A percentile compares a stretch with the other conserved stretches of the same genome.
phyloP scores from a whole-genome alignment of 768 basidiomycete genomes.

The Termitomyces sp. region DNA sequence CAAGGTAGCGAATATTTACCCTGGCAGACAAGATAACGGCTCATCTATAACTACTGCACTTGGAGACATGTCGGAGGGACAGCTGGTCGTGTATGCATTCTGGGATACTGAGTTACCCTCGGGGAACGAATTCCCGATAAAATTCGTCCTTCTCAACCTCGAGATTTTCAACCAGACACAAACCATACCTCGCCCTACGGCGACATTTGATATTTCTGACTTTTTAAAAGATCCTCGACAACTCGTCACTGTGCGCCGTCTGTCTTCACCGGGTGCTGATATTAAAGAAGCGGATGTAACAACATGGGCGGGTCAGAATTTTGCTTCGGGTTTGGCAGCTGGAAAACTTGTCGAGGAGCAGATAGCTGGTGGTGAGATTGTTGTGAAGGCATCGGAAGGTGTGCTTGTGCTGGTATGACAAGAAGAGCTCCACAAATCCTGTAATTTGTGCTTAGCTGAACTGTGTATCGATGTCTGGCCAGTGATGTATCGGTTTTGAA shows the following conservation, averaged over 20 bases:
- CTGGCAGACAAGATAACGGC: slow-evolving; percentile 44
- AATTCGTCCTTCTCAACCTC: slow-evolving; percentile 44
- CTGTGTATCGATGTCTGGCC: neutral
- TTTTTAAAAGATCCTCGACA: slow-evolving; percentile 24
- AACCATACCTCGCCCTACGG: slow-evolving; percentile 29
- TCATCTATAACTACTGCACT: slow-evolving; percentile 46
- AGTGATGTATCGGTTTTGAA: neutral
- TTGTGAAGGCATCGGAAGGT: slow-evolving; percentile 31
- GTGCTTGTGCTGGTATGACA: slow-evolving; percentile 24
- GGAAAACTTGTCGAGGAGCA: slow-evolving; percentile 35
- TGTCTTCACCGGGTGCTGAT: slow-evolving; percentile 45
- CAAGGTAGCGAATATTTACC: slow-evolving; percentile 43
- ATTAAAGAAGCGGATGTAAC: slow-evolving; percentile 36
- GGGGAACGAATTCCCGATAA: slow-evolving; percentile 29
- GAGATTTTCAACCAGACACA: slow-evolving; percentile 47
- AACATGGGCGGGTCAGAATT: slow-evolving; percentile 47
- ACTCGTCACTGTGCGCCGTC: slow-evolving; percentile 30
- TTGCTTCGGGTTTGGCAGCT: slow-evolving; percentile 31
- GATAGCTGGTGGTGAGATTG: slow-evolving; percentile 24
- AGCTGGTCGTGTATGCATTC: slow-evolving; percentile 46
- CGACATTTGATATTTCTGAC: slow-evolving; percentile 41
- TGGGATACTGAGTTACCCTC: slow-evolving; percentile 30
- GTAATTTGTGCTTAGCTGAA: neutral
- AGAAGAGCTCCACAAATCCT: neutral
- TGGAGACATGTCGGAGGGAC: slow-evolving; percentile 41